Evolutionary conservation across 441 rosid genomes (phyloP).

Genomic region (Populus hybrid): DNA sequence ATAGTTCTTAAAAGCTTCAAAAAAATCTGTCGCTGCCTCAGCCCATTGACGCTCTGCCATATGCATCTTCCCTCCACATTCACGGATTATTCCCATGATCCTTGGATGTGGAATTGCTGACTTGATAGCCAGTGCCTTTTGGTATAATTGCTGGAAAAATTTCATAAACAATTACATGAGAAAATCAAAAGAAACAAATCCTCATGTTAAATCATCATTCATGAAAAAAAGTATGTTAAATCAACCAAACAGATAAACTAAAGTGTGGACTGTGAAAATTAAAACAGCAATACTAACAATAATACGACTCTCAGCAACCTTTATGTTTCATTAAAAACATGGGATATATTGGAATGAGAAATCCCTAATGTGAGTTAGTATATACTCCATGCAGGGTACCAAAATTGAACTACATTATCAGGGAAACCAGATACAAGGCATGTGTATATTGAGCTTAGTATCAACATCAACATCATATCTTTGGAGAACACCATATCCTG

Average conservation of each 20-base stretch:
- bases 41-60: constrained; percentile 99
- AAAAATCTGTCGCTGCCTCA: constrained; percentile 98
- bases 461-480: not conserved
- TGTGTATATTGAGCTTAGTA: not conserved
- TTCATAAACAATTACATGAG: not conserved
- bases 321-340: not conserved
- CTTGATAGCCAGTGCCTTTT: constrained; percentile 94
- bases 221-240: not conserved
- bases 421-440: not conserved
- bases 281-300: not conserved
- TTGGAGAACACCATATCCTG: not conserved
- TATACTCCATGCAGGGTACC: no score
- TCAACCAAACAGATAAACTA: not conserved
- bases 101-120: constrained; percentile 99
- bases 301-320: not conserved
- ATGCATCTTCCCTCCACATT: constrained; percentile 99
- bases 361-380: no score
- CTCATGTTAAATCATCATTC: not conserved
- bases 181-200: not conserved
- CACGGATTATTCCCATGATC: constrained; percentile 98
- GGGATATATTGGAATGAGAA: not conserved
- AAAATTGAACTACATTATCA: not conserved
- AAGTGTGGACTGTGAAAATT: not conserved
- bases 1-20: constrained; percentile 98
- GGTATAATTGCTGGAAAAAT: constrained; percentile 80